Evolutionary conservation across 768 basidiomycete genomes (phyloP), one percentile per base, ranked within the genome.

Genomic region (Punctularia strigosozonata): DNA sequence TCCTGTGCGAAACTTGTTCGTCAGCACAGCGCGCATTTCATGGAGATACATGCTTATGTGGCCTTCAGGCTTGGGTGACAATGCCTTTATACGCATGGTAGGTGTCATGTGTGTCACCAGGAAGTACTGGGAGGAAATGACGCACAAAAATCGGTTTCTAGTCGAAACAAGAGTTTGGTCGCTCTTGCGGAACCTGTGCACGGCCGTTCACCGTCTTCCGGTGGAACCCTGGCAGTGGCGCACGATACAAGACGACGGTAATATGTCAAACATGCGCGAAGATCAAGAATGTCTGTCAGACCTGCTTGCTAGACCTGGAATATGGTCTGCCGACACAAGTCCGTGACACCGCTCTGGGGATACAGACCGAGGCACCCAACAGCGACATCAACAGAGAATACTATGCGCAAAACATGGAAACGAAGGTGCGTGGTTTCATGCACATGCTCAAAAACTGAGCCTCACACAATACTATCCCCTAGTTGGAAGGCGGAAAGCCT

Each of bases 341-440:
- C 7, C 72, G 95, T 38, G 95, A 99, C 57, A 95, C 92, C 2
- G 95, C 95, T 6, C 62, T 99, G 36, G 89, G 82, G 1, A 49
- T 84, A 18, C 68, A 83, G 55, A 83, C 77, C 51, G 83, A 85
- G 44, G 94, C 95, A 0, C 95, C 95, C 4, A 91, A 83, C 37
- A 94, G 91, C 54, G 92, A 98, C 49, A 86, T 99, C 62, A 99
- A 99, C 58, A 72, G 94, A 53, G 87, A 94, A 65, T 94, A 86
- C 55, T 85, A 85, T 56, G 88, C 87, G 1, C 88, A 94, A 60
- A 91, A 90, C 57, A 80, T 89, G 78, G 83, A 88, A 59, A 64
- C 68, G 42, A 81, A 88, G 70, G 87, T 82, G 46, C 45, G 71
- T 63, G 22, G 34, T n/a, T n/a, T 26, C 14, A 22, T 35, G 13